Conservation (phyloP, 768 basidiomycete species). For the Mycena haematopus region DNA sequence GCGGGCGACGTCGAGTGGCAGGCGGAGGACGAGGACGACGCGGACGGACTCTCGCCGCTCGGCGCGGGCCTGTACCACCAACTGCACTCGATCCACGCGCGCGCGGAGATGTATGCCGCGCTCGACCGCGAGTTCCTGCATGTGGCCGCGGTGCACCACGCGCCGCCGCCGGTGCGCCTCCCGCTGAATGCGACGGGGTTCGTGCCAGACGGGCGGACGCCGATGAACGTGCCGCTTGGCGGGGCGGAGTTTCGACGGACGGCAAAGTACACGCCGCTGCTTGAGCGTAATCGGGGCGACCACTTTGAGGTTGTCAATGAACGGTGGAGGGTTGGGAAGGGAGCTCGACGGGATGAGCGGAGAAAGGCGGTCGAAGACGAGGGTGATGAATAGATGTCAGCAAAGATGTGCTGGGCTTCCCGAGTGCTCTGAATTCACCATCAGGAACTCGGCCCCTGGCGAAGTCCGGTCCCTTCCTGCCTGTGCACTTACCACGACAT, state of each 20-base stretch:
- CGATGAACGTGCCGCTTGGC: constrained; percentile 67
- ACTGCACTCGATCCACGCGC: constrained; percentile 58
- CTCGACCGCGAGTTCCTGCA: constrained; percentile 71
- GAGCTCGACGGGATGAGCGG: constrained; percentile 36
- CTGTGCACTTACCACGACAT: too few relatives aligned
- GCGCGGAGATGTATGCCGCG: constrained; percentile 61
- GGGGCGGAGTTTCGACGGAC: constrained; percentile 70
- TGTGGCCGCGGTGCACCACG: constrained; percentile 60
- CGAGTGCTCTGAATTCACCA: too few relatives aligned
- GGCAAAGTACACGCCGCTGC: constrained; percentile 64
- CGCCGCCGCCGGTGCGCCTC: constrained; percentile 44
- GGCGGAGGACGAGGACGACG: constrained; percentile 42
- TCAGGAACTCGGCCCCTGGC: too few relatives aligned
- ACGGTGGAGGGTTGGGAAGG: constrained; percentile 77
- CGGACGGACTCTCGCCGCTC: constrained; percentile 11
- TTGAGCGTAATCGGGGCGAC: constrained; percentile 72
- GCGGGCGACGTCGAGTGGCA: constrained; percentile 77
- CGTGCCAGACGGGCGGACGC: constrained; percentile 31
- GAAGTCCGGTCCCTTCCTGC: too few relatives aligned
- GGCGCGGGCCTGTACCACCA: constrained; percentile 51
- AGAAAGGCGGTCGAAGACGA: constrained; percentile 12
- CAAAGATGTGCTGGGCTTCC: too few relatives aligned
- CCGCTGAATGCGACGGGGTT: constrained; percentile 37
- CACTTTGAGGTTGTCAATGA: constrained; percentile 77
- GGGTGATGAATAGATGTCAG: constrained; percentile 4